Percentiles rank a stretch among this genome's conserved stretches.
Conservation (phyloP, 2,329 filamentous ascomycete species). For the Hyphodiscus sp. region DNA sequence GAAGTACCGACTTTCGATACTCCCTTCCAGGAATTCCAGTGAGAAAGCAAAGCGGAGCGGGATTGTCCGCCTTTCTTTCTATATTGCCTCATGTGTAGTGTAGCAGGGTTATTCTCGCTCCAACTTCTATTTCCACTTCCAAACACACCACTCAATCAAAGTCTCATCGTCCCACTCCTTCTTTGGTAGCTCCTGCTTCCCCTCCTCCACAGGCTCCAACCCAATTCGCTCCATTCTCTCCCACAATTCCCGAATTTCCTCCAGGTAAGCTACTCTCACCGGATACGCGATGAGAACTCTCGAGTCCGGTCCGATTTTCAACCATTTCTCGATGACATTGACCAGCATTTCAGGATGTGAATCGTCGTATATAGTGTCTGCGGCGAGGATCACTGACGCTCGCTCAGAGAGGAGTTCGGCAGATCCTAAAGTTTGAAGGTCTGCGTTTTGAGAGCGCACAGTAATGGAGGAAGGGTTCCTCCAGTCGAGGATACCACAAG, state of each 20-base stretch:
- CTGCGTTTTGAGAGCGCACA: too few species aligned
- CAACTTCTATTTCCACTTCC: not conserved
- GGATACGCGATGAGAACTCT: not conserved
- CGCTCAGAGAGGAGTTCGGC: not conserved
- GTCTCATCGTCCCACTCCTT: not conserved
- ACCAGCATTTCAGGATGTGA: slow-evolving; percentile 54
- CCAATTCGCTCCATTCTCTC: not conserved
- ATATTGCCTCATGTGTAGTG: not conserved
- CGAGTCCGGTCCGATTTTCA: not conserved
- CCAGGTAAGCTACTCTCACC: not conserved
- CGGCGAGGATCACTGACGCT: slow-evolving; percentile 59
- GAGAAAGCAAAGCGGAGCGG: too few species aligned
- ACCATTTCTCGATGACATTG: not conserved
- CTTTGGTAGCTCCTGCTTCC: not conserved
- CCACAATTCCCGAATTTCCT: not conserved
- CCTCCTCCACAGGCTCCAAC: not conserved
- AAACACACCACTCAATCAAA: not conserved
- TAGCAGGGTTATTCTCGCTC: not conserved
- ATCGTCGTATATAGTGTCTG: slow-evolving; percentile 80
- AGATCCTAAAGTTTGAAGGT: too few species aligned
- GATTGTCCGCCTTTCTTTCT: not conserved
- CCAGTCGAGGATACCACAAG: slow-evolving; percentile 56
- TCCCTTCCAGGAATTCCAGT: too few species aligned
- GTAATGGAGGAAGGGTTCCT: not conserved
- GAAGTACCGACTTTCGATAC: too few species aligned